These are phyloP conservation scores for Codiaeum variegatum DNA, from an alignment of 441 rosid species.

Conservation along the genomic window DNA sequence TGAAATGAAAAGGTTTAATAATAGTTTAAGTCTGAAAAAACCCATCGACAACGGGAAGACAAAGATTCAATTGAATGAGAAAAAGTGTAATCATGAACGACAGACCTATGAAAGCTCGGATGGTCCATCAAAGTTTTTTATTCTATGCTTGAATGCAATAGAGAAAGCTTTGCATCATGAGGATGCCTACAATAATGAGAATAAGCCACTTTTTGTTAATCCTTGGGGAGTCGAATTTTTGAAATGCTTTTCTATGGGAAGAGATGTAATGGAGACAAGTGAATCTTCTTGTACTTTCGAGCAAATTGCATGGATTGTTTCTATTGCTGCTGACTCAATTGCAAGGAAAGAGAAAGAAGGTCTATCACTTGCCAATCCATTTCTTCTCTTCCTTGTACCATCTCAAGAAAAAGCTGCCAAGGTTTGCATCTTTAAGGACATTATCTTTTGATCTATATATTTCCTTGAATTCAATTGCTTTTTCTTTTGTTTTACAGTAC, in stretches of 20 bases:
- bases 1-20: slow-evolving; percentile 22
- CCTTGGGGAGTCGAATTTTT: slow-evolving; percentile 85
- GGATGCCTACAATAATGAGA: slow-evolving; percentile 28
- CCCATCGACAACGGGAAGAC: slow-evolving; percentile 6
- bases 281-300: slow-evolving; percentile 50
- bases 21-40: slow-evolving; percentile 12
- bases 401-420: slow-evolving; percentile 72
- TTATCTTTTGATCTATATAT: not conserved
- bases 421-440: slow-evolving; percentile 34
- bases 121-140: slow-evolving; percentile 58
- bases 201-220: slow-evolving; percentile 46
- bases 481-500: not conserved
- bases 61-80: slow-evolving; percentile 20
- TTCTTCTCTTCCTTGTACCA: slow-evolving; percentile 73
- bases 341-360: slow-evolving; percentile 68
- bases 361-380: slow-evolving; percentile 43
- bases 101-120: slow-evolving; percentile 28
- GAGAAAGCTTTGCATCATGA: slow-evolving; percentile 42
- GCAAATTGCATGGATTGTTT: slow-evolving; percentile 83
- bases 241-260: slow-evolving; percentile 52
- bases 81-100: slow-evolving; percentile 18
- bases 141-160: slow-evolving; percentile 52
- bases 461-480: not conserved
- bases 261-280: slow-evolving; percentile 59
- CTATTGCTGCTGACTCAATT: slow-evolving; percentile 69